Base-by-base conservation (phyloP, 2,329 filamentous ascomycete genomes). In the Penicillium nordicum region DNA sequence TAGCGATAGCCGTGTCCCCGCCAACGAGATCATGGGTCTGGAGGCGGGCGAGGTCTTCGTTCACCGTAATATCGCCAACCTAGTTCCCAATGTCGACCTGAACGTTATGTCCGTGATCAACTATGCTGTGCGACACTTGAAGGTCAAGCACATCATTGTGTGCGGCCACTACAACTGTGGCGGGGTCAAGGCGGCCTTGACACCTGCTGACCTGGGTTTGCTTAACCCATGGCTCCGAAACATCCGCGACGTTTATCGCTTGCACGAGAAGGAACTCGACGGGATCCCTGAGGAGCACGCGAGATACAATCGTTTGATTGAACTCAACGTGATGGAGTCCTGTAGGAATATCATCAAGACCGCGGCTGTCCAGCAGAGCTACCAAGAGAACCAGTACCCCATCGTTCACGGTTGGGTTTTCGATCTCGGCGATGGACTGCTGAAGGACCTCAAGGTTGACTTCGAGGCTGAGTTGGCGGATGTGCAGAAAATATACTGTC, bases 371-470 rank as follows among this genome's bases (percentile, higher is more conserved):
- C 87, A 76, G 78, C 82, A 75, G 68, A 84, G 79, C 18, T 89
- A 84, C 67, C 79, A 79, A 44, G 72, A 82, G 67, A 84, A 88
- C 65, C 74, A 80, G 63, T 89, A 82, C 67, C 87, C 87, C 50
- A 80, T 89, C 59, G 86, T 90, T 50, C 87, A 89, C 74, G 87
- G 86, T 36, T 89, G 86, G 86, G 86, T 89, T 43, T 90, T 90
- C 77, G 84, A 82, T 60, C 85, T 89, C 64, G 74, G 83, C 51
- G 84, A 89, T 66, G 87, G 87, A 10, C 72, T 88, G 66, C 77
- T 90, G 57, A 86, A 83, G 71, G 84, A 88, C 67, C 74, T 88
- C 57, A 78, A 87, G 68, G 78, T 88, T 61, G 80, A 87, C 67
- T 85, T 86, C 62, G 79, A 84, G 73, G 71, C 74, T 12, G 79